These are phyloP conservation scores for Colletotrichum paranaense DNA, from an alignment of 2,329 filamentous ascomycete species.

Conservation along the genomic window DNA sequence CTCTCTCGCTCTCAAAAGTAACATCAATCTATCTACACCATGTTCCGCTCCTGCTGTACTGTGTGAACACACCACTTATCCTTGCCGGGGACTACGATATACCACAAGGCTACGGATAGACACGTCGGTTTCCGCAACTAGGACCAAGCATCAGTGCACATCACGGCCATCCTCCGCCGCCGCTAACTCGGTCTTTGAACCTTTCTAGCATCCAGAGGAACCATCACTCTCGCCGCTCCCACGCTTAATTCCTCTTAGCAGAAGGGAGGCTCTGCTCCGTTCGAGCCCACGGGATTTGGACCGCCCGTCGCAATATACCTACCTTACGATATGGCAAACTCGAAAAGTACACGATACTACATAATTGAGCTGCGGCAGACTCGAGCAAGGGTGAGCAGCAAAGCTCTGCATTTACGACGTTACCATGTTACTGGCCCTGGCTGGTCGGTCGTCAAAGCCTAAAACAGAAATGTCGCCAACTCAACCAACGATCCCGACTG, in stretches of 20 bases:
- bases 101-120: neutral
- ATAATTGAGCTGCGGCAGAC: neutral
- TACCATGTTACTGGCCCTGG: neutral
- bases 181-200: neutral
- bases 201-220: neutral
- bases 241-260: neutral
- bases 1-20: neutral
- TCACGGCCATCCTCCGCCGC: neutral
- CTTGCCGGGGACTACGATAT: neutral
- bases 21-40: neutral
- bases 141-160: neutral
- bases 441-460: neutral
- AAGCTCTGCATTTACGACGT: slow-evolving; percentile 9
- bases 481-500: neutral
- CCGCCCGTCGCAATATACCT: neutral
- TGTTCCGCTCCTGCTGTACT: neutral
- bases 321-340: neutral
- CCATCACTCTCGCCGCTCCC: neutral
- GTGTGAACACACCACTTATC: neutral
- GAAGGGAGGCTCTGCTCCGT: neutral
- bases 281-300: neutral
- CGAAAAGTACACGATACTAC: neutral
- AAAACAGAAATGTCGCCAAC: slow-evolving; percentile 3
- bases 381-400: neutral
- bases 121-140: neutral